These are phyloP conservation scores for Rhodomyrtus psidioides DNA, from an alignment of 441 rosid genomes.

Conservation along the genomic window DNA sequence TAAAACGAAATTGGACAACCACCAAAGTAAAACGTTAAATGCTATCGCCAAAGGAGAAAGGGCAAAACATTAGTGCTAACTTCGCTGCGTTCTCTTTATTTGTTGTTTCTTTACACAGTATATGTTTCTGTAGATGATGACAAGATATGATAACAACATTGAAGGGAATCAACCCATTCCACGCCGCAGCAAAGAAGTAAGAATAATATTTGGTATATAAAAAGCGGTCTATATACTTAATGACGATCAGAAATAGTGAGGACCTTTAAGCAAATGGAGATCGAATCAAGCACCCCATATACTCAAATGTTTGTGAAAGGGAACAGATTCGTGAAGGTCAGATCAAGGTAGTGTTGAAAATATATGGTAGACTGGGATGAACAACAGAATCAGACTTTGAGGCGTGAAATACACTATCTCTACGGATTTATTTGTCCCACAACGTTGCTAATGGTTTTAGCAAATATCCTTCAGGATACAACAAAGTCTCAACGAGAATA, in stretches of 20 bases:
- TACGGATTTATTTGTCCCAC: too few species aligned
- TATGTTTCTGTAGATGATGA: neutral
- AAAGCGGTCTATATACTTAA: neutral
- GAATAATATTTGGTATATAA: neutral
- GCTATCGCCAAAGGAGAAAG: neutral
- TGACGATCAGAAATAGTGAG: neutral
- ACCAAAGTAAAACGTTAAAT: neutral
- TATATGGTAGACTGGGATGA: too few species aligned
- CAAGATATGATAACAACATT: neutral
- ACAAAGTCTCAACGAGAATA: too few species aligned
- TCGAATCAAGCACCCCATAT: neutral
- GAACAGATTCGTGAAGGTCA: neutral
- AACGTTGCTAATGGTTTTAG: too few species aligned
- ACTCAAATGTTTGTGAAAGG: neutral
- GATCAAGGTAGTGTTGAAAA: neutral
- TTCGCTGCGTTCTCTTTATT: neutral
- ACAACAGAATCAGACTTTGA: too few species aligned
- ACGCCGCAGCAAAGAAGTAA: neutral
- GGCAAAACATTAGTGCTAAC: neutral
- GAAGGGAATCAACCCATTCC: neutral
- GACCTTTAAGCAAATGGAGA: neutral
- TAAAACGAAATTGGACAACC: neutral
- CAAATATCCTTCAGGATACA: too few species aligned
- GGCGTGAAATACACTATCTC: too few species aligned
- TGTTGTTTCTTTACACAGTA: neutral